Base-by-base conservation (phyloP, 148 eudicot species). In the Cornus florida region DNA sequence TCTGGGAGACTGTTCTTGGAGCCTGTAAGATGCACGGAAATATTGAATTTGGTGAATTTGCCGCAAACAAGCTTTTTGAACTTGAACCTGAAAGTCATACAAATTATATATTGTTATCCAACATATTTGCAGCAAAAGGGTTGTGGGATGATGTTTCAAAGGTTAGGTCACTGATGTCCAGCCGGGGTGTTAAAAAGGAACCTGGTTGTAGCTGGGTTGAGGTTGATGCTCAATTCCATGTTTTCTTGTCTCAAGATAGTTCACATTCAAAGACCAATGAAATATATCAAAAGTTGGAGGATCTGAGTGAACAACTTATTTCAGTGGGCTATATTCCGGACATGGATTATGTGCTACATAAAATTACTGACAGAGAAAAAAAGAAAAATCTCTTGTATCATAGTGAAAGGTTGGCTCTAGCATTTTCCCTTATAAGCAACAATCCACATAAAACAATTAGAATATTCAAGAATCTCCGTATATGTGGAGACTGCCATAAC, bases 151-250 rank as follows among this genome's bases (percentile, higher is more conserved):
- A 84, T 74, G 87, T 80, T 39, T 78, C 87, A 19, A 82, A 23
- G 64, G 84, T 88, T 28, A 84, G 87, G 77, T 74, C 82, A 60
- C 74, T 77, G 59, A 84, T 88, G 91, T 80, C 87, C 13, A 77
- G 73, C 41, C 57, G 67, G 41, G 83, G 88, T 75, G 77, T 88
- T 41, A 85, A 83, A 67, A 88, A 88, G 81, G 84, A 88, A 83
- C 90, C 90, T 8, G 90, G 86, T 28, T 86, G 87, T 73, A 86
- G 91, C 67, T 86, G 89, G 91, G 83, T 82, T 24, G 83, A 64
- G 64, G 82, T 84, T 72, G 80, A 84, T 80, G 57, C 74, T 83
- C 82, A 78, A 72, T 62, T 71, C 77, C 86, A 88, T 67, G 86
- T 86, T 7, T 88, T 88, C 82, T 72, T 83, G 60, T 88, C 88